Evolutionary conservation across 306 rosid genomes (phyloP).

Genomic region (Cucumis cinereus): DNA sequence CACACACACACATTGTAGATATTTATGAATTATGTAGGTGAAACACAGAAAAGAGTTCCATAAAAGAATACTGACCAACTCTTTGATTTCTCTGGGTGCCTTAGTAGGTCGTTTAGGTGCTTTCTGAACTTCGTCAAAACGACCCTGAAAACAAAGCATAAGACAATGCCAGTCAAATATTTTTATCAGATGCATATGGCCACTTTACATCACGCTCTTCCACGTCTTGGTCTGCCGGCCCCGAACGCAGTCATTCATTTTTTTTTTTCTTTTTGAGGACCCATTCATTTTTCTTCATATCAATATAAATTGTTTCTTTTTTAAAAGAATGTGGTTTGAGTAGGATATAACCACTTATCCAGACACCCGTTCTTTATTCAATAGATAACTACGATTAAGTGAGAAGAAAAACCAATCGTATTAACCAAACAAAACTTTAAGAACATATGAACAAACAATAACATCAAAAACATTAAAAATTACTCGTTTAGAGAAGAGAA

Average conservation of each 20-base stretch:
- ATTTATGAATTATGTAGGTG: not conserved
- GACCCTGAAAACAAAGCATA: conserved; percentile 27
- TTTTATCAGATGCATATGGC: not conserved
- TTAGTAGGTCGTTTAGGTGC: conserved; percentile 47
- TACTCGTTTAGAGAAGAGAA: not conserved
- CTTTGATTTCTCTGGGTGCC: conserved; percentile 57
- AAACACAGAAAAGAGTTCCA: not conserved
- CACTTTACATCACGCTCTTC: not conserved
- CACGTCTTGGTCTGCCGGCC: not conserved
- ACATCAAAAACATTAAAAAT: not conserved
- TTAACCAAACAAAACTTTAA: not conserved
- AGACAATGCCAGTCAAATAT: not conserved
- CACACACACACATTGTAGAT: not conserved
- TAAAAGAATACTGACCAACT: conserved; percentile 47
- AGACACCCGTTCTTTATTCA: not conserved
- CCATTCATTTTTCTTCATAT: not conserved
- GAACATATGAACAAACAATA: not conserved
- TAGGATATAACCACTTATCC: not conserved
- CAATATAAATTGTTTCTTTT: not conserved
- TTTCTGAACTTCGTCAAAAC: conserved; percentile 64
- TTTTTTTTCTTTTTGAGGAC: too few species aligned
- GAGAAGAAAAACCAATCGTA: not conserved
- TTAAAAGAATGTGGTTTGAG: not conserved
- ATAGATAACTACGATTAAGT: not conserved
- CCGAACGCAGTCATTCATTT: not conserved